Evolutionary conservation across 73 alveolate genomes (phyloP).

Genomic region (Effrenium voratum): DNA sequence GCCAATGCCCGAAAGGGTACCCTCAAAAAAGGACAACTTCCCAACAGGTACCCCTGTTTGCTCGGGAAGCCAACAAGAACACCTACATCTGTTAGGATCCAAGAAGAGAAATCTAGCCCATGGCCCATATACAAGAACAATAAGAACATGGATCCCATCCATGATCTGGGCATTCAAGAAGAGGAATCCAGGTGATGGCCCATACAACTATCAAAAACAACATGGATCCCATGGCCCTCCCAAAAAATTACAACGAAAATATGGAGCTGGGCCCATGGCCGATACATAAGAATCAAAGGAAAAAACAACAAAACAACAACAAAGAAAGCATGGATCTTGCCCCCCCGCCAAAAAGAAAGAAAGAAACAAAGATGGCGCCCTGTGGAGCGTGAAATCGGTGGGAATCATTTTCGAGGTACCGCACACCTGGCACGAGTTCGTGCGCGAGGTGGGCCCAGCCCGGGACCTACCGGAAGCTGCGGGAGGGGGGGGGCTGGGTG

Average conservation of each 20-base stretch:
- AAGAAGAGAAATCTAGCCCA: no score
- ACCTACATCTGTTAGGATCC: no score
- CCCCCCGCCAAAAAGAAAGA: background rate
- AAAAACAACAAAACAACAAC: background rate
- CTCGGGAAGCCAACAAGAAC: no score
- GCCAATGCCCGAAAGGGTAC: no score
- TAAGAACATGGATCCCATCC: no score
- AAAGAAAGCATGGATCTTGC: background rate
- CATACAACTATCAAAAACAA: no score
- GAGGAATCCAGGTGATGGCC: no score
- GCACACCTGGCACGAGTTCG: conserved; percentile 68
- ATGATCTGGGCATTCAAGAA: no score
- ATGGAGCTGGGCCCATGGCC: background rate
- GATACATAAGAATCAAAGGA: background rate
- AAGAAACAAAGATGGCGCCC: background rate
- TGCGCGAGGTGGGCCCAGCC: conserved; percentile 66
- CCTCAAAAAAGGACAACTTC: no score
- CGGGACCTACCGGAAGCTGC: background rate
- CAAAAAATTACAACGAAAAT: background rate
- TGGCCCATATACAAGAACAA: no score
- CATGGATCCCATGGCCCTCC: background rate
- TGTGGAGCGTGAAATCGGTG: background rate
- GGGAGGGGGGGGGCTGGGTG: background rate
- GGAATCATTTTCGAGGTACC: background rate
- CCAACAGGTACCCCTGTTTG: no score